A percentile compares a stretch with the other conserved stretches of the same genome.
Conservation (phyloP, 441 rosid genomes). For the Erodium texanum region DNA sequence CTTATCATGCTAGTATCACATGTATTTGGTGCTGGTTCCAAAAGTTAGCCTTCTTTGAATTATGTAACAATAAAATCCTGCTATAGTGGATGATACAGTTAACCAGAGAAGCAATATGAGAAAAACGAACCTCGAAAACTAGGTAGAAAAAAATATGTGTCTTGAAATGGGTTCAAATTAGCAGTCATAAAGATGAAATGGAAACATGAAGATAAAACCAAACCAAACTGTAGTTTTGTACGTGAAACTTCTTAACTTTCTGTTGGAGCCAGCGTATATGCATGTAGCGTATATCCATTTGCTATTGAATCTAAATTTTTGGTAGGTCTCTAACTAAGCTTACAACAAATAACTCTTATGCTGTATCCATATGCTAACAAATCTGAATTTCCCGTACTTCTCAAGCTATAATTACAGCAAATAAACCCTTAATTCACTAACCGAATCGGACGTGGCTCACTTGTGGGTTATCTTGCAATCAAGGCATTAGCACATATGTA, state of each 20-base stretch:
- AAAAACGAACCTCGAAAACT: not conserved
- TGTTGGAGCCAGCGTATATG: not conserved
- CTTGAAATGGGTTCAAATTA: not conserved
- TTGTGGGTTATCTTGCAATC: too few species aligned
- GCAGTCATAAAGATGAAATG: not conserved
- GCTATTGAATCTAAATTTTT: too few species aligned
- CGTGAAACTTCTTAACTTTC: not conserved
- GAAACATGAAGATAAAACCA: not conserved
- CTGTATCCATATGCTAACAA: too few species aligned
- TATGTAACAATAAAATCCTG: not conserved
- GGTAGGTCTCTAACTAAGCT: too few species aligned
- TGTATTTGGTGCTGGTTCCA: not conserved
- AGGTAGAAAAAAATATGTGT: not conserved
- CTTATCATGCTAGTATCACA: not conserved
- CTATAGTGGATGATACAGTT: not conserved
- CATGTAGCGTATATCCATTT: too few species aligned
- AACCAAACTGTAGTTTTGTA: not conserved
- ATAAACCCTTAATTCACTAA: too few species aligned
- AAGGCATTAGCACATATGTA: too few species aligned
- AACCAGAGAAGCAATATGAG: not conserved
- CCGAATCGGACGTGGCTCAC: too few species aligned
- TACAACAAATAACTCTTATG: too few species aligned
- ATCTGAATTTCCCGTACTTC: too few species aligned
- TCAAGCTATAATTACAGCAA: too few species aligned
- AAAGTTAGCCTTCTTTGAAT: not conserved